phyloP scores from a whole-genome alignment of 2,329 filamentous ascomycete species.

The Amphichorda felina region DNA sequence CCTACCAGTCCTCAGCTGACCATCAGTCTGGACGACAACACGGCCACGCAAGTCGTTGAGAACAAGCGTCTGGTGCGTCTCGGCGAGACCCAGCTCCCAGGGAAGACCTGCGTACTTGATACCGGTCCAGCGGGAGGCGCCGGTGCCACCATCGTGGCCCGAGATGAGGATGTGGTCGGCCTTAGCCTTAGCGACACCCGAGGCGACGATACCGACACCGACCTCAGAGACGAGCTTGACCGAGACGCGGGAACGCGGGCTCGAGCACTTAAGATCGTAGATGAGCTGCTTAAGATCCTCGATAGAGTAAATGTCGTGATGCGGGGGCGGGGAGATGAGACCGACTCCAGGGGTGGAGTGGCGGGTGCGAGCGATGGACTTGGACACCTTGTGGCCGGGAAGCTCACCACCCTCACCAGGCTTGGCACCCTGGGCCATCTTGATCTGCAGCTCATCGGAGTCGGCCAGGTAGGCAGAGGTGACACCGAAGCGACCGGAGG shows the following conservation, averaged over 20 bases:
- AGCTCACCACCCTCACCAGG: conserved; percentile 95
- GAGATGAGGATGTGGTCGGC: conserved; percentile 95
- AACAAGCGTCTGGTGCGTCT: conserved; percentile 93
- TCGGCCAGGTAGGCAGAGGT: conserved; percentile 91
- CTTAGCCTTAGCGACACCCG: conserved; percentile 94
- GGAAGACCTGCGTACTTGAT: conserved; percentile 97
- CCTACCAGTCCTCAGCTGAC: conserved; percentile 82
- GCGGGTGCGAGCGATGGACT: conserved; percentile 84
- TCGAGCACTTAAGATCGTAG: conserved; percentile 94
- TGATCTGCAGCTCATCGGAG: conserved; percentile 94
- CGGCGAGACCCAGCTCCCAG: conserved; percentile 92
- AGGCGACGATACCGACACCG: conserved; percentile 93
- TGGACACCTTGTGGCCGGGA: conserved; percentile 92
- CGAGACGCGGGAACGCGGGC: conserved; percentile 81
- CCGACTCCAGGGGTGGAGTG: conserved; percentile 95
- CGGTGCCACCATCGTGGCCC: conserved; percentile 92
- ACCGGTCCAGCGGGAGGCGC: conserved; percentile 94
- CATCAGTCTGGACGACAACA: conserved; percentile 93
- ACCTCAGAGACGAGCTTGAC: conserved; percentile 98
- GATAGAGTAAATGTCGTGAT: conserved; percentile 98
- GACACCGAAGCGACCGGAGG: conserved; percentile 90
- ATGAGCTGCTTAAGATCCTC: conserved; percentile 97
- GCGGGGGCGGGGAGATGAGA: conserved; percentile 88
- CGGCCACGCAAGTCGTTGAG: conserved; percentile 91
- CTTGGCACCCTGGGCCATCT: conserved; percentile 98